Percentiles rank a stretch among this genome's conserved stretches.
These are phyloP conservation scores for Zoysia pacifica DNA, from an alignment of 176 grass and related monocot genomes.

Conservation along the genomic window DNA sequence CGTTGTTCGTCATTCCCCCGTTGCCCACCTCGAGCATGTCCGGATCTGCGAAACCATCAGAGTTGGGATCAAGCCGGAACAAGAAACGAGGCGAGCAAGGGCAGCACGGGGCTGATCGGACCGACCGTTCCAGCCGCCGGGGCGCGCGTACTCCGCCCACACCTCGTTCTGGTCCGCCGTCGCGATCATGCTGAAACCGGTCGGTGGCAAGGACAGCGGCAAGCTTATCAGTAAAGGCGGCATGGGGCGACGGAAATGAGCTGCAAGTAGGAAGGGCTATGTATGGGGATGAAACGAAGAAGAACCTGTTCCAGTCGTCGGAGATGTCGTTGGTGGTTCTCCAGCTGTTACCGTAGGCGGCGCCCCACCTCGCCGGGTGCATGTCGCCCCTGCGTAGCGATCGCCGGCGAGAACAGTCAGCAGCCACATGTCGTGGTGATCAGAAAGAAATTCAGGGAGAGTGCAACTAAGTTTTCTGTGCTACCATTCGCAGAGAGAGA, in stretches of 20 bases:
- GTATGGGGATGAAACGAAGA: neutral
- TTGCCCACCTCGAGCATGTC: slow-evolving; percentile 98
- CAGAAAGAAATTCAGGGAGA: neutral
- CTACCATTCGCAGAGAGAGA: slow-evolving; percentile 90
- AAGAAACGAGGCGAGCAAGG: no score
- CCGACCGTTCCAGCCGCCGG: slow-evolving; percentile 86
- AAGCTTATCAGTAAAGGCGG: neutral
- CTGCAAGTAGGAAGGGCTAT: no score
- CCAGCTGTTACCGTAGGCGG: slow-evolving; percentile 83
- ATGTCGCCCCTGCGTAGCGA: slow-evolving; percentile 76
- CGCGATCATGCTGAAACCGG: slow-evolving; percentile 61
- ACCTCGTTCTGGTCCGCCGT: slow-evolving; percentile 90
- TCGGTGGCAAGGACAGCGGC: neutral
- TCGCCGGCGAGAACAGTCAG: neutral
- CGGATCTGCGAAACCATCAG: slow-evolving; percentile 45
- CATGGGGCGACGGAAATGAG: neutral
- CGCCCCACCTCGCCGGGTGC: slow-evolving; percentile 84
- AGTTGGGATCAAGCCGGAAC: neutral
- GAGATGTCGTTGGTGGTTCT: slow-evolving; percentile 82
- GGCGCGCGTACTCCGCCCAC: slow-evolving; percentile 81
- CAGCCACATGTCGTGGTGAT: neutral
- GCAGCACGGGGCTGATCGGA: neutral
- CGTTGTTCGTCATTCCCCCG: slow-evolving; percentile 71
- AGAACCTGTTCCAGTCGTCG: slow-evolving; percentile 78
- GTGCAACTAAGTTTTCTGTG: neutral